Evolutionary conservation across 2,329 filamentous ascomycete species (phyloP), one percentile per base, ranked within the genome.

Genomic region (Huntiella abstrusa): DNA sequence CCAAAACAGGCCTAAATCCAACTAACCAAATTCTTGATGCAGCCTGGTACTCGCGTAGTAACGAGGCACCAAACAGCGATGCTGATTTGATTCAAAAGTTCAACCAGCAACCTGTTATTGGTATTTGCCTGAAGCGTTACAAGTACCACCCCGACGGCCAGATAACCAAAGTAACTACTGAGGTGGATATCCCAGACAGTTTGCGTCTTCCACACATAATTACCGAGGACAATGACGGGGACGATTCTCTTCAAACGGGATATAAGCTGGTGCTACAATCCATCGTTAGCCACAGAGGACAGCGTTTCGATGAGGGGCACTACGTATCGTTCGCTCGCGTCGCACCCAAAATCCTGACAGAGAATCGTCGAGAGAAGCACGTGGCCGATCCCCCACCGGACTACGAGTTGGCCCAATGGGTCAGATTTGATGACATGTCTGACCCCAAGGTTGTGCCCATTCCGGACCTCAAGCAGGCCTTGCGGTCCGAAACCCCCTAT

Each of bases 231-330:
- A 41, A 42, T 11, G 19, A 16, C 41, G 15, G 44, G 4, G 65
- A 72, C 40, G 64, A 67, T 41, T 78, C 75, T 0, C 74, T 92
- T 2, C 82, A 79, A 55, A 78, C 80, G n/a, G 88, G 92, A 52
- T 96, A 95, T 65, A 93, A 95, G 59, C 72, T 96, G 8, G 81
- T 86, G 2, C 64, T 98, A 43, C 87, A 95, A 59, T 88, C 87
- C 0, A 78, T 93, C 2, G 81, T 98, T 13, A 96, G 91, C 56
- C 91, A 98, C 60, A 76, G 86, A 33, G 91, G 91, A 5, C 41
- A 33, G 3, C 41, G 15, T 12, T 46, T 46, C 22, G 75, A 79
- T 33, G 87, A 83, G 11, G 91, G 91, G 0, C 91, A 98, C 58
- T 98, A 98, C 57, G 74, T 96, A 43, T 73, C 85, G 1, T 80